phyloP scores from a whole-genome alignment of 352 stramenopile species.

The Globisporangium barbulae region DNA sequence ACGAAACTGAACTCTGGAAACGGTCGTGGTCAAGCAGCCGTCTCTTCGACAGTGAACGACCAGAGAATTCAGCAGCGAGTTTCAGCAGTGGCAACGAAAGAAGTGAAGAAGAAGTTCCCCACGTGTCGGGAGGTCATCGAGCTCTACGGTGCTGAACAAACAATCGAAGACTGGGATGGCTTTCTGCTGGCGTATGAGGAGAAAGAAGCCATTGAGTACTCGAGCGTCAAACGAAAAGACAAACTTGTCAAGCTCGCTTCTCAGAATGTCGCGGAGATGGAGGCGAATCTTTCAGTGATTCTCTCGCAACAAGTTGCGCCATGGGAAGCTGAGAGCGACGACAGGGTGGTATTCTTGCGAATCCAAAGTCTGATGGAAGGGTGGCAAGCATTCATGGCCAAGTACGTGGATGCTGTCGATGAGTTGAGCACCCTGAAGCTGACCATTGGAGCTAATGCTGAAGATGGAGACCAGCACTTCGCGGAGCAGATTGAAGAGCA shows the following conservation, averaged over 20 bases:
- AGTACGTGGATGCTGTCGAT: constrained; percentile 34
- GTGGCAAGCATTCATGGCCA: constrained; percentile 44
- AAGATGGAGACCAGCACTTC: constrained; percentile 38
- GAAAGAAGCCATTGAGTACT: constrained; percentile 30
- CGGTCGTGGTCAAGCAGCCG: constrained; percentile 32
- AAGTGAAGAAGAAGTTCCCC: constrained; percentile 46
- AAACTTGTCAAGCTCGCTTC: constrained; percentile 47
- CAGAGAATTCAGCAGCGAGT: constrained; percentile 22
- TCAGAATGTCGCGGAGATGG: constrained; percentile 39
- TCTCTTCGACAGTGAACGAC: constrained; percentile 28
- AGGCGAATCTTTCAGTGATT: constrained; percentile 20
- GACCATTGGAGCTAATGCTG: constrained; percentile 34
- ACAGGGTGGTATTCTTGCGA: constrained; percentile 21
- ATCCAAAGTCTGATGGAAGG: constrained; percentile 35
- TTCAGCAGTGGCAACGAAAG: constrained; percentile 56
- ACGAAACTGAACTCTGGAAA: constrained; percentile 30
- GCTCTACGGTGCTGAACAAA: constrained; percentile 13
- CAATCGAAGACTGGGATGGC: constrained; percentile 27
- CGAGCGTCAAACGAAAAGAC: constrained; percentile 44
- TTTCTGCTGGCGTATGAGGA: constrained; percentile 44
- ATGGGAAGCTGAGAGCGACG: not conserved
- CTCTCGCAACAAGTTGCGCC: constrained; percentile 25
- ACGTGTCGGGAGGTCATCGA: constrained; percentile 23
- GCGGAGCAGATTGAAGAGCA: constrained; percentile 25
- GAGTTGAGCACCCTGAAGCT: constrained; percentile 39